Evolutionary conservation across 257 asterid species (phyloP).

Genomic region (Haberlea rhodopensis): DNA sequence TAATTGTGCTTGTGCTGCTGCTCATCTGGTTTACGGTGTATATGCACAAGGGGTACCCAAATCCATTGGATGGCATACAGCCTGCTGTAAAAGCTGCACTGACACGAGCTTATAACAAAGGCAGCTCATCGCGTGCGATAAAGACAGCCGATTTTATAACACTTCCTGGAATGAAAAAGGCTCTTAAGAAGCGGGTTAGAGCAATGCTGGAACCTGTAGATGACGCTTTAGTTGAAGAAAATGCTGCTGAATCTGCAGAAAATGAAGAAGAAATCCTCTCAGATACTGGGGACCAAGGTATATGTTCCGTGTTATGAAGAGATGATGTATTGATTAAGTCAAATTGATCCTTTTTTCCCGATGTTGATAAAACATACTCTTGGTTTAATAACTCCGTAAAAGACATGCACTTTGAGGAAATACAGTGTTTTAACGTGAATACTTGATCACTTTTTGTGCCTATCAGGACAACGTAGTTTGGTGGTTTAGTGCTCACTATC

Average conservation of each 20-base stretch:
- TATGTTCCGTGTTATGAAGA: background rate
- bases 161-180: slow-evolving; percentile 85
- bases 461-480: background rate
- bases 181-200: slow-evolving; percentile 85
- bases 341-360: no score
- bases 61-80: slow-evolving; percentile 80
- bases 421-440: background rate
- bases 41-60: slow-evolving; percentile 66
- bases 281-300: slow-evolving; percentile 82
- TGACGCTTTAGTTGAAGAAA: slow-evolving; percentile 48
- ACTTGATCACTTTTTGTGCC: background rate
- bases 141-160: slow-evolving; percentile 79
- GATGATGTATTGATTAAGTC: background rate
- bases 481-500: background rate
- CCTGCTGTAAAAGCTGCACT: slow-evolving; percentile 87
- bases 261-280: slow-evolving; percentile 66
- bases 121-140: slow-evolving; percentile 79
- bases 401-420: background rate
- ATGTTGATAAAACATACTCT: background rate
- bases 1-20: slow-evolving; percentile 5
- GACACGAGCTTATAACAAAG: slow-evolving; percentile 89
- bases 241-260: slow-evolving; percentile 42
- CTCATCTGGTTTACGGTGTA: slow-evolving; percentile 20
- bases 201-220: slow-evolving; percentile 91
- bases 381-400: background rate